A percentile compares a stretch with the other conserved stretches of the same genome.
Conservation (phyloP, 2,329 filamentous ascomycete species). For the Trichoderma harzianum region DNA sequence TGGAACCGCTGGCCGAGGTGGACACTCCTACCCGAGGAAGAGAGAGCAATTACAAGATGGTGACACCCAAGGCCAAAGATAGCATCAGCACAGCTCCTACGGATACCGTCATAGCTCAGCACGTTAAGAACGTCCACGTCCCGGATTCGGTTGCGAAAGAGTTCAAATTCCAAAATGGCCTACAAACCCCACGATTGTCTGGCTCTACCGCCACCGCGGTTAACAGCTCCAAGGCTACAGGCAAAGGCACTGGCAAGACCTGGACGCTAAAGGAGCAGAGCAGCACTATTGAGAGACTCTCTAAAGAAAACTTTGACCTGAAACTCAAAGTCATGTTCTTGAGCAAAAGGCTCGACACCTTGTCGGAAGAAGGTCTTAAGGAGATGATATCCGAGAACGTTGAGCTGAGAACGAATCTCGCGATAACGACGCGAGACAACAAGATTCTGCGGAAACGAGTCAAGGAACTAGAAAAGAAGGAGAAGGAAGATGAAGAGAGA, state of each 20-base stretch:
- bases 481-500: slow-evolving; percentile 62
- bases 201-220: slow-evolving; percentile 51
- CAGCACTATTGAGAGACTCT: slow-evolving; percentile 91
- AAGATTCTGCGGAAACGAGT: slow-evolving; percentile 76
- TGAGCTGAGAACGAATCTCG: slow-evolving; percentile 84
- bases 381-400: slow-evolving; percentile 98
- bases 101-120: slow-evolving; percentile 83
- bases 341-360: slow-evolving; percentile 85
- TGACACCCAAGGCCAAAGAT: slow-evolving; percentile 65
- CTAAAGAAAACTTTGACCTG: slow-evolving; percentile 96
- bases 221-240: slow-evolving; percentile 41
- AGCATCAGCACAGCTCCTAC: slow-evolving; percentile 62
- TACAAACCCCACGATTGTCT: slow-evolving; percentile 55
- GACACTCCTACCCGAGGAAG: slow-evolving; percentile 40
- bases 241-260: slow-evolving; percentile 57
- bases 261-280: slow-evolving; percentile 96
- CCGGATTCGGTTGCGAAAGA: slow-evolving; percentile 84
- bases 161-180: slow-evolving; percentile 72
- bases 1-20: slow-evolving; percentile 50
- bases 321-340: slow-evolving; percentile 98
- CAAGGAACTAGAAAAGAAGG: slow-evolving; percentile 80
- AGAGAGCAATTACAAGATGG: slow-evolving; percentile 49
- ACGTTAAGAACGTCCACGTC: slow-evolving; percentile 85
- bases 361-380: slow-evolving; percentile 93
- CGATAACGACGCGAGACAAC: slow-evolving; percentile 86